Evolutionary conservation across 805 yeast species (phyloP), one percentile per base, ranked within the genome.

Genomic region (Kazachstania africana): DNA sequence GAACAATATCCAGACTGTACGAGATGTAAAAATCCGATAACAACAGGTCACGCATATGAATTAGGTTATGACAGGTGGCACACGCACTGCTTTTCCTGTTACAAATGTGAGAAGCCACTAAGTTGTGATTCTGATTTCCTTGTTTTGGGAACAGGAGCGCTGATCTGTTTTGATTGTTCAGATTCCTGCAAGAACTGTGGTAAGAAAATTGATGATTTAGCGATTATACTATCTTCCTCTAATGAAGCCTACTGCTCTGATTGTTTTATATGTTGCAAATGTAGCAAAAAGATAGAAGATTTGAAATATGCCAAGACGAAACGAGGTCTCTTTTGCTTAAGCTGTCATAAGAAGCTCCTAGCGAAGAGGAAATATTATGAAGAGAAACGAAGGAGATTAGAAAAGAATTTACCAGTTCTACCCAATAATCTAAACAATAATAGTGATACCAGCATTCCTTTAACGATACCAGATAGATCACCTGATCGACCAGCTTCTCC

Each of bases 41-140:
- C 70, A 13, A 94, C 83, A 47, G 95, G 95, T 20, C 93, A 87
- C 42, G 97, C 97, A 3, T 91, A 84, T 52, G 97, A 88, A 53
- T 63, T 88, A 30, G 95, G 95, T 16, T 93, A 80, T 17, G 88
- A 84, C 50, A 72, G 95, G 41, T 91, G 98, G 98, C 98, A 91
- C 55, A 79, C 84, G 35, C 70, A 79, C 39, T 91, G 98, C 58
- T 91, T 91, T 59, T 68, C 75, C 28, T 91, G 98, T 57, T 79
- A 93, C 33, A 78, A 78, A 43, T 91, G 98, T 56, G 64, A 70
- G 23, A 68, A 72, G 44, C 69, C 76, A 23, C 61, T 91, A 34
- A 94, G 94, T 16, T 81, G 93, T 39, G 79, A 84, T 47, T 78
- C 93, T 16, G 87, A 87, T 55, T 83, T 91, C 55, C 62, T 91